A percentile compares a stretch with the other conserved stretches of the same genome.
phyloP scores from a whole-genome alignment of 2,329 filamentous ascomycete species.

The Dothistroma septosporum region DNA sequence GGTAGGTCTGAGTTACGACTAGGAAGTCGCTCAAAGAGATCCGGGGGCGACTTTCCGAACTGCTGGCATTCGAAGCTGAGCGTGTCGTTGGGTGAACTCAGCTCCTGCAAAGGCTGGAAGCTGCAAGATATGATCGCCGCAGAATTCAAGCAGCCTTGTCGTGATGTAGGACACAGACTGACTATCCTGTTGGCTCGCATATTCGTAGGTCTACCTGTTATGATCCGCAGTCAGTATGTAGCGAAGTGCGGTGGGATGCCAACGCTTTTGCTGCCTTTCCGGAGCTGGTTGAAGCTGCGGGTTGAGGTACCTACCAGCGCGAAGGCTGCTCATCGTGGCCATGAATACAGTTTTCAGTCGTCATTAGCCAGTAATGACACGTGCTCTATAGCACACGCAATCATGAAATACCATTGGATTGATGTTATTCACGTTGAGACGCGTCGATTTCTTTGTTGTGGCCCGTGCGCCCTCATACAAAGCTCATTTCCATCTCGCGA shows the following conservation, averaged over 20 bases:
- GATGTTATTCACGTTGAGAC: background rate
- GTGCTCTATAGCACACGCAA: background rate
- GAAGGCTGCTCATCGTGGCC: background rate
- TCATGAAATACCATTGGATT: background rate
- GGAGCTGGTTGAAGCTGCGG: background rate
- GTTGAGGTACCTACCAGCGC: background rate
- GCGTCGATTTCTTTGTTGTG: background rate
- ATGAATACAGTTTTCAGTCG: background rate
- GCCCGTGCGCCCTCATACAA: background rate
- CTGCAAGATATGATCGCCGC: background rate
- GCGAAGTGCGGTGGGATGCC: background rate
- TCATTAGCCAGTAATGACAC: background rate
- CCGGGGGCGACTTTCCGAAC: too few relatives aligned
- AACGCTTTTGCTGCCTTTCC: background rate
- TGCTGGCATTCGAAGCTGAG: too few relatives aligned
- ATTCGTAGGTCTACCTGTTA: background rate
- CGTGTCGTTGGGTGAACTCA: too few relatives aligned
- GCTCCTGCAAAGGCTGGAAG: too few relatives aligned
- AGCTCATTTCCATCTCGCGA: background rate
- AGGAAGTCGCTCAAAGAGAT: too few relatives aligned
- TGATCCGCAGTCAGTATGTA: background rate
- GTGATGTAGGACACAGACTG: background rate
- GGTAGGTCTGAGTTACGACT: too few relatives aligned
- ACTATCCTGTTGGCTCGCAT: background rate
- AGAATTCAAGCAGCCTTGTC: background rate